Conservation (phyloP, 768 basidiomycete species). For the Mycena latifolia region DNA sequence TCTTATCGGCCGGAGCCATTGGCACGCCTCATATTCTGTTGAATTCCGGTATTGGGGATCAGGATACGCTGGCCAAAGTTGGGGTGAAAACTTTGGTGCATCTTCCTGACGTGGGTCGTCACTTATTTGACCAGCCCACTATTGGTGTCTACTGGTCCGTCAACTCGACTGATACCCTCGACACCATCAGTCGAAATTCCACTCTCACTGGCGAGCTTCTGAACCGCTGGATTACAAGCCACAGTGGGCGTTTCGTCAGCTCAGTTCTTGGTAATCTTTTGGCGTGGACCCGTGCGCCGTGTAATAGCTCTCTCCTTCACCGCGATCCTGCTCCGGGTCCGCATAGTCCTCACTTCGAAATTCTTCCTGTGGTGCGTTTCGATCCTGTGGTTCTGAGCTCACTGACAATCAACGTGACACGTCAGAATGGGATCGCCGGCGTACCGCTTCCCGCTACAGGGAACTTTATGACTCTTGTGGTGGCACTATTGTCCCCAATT, state of each 20-base stretch:
- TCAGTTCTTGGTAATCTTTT: constrained; percentile 4
- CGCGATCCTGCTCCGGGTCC: constrained; percentile 15
- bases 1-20: constrained; percentile 18
- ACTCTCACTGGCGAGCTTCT: neutral
- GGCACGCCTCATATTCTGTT: constrained; percentile 11
- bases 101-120: constrained; percentile 17
- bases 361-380: constrained; percentile 13
- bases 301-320: constrained; percentile 6
- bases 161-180: constrained; percentile 22
- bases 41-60: constrained; percentile 19
- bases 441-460: neutral
- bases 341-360: constrained; percentile 25
- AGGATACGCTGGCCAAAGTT: neutral
- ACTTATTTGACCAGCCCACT: constrained; percentile 15
- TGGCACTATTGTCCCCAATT: neutral
- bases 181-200: constrained; percentile 7
- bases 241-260: constrained; percentile 3
- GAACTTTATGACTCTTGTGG: neutral
- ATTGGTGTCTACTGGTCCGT: constrained; percentile 8
- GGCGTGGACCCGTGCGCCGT: constrained; percentile 13
- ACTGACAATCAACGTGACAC: neutral
- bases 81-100: neutral
- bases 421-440: constrained; percentile 5
- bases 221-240: constrained; percentile 3
- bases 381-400: neutral